Evolutionary conservation across 2,329 filamentous ascomycete genomes (phyloP).

Genomic region (Alternaria burnsii): DNA sequence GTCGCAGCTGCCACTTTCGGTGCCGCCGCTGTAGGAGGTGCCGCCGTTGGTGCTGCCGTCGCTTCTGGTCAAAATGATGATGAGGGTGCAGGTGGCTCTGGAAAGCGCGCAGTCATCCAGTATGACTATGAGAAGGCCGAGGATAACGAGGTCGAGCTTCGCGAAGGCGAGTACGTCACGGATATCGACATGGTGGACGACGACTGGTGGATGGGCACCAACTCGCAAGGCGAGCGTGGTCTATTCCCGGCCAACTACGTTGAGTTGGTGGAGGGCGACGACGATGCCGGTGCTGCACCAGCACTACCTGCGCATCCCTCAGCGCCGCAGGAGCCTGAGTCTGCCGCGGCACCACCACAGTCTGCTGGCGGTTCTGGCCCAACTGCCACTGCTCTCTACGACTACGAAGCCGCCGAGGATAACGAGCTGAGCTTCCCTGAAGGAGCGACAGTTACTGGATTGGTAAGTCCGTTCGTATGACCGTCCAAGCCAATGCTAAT

Average conservation of each 20-base stretch:
- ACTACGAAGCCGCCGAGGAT: slow-evolving; percentile 96
- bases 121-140: slow-evolving; percentile 99
- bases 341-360: slow-evolving; percentile 42
- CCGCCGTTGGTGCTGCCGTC: slow-evolving; percentile 51
- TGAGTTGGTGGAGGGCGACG: slow-evolving; percentile 75
- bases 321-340: slow-evolving; percentile 47
- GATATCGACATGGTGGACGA: slow-evolving; percentile 98
- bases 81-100: slow-evolving; percentile 54
- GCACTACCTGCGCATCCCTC: slow-evolving; percentile 54
- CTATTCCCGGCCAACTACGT: slow-evolving; percentile 99
- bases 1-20: slow-evolving; percentile 57
- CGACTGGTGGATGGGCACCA: slow-evolving; percentile 98
- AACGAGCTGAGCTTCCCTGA: slow-evolving; percentile 90
- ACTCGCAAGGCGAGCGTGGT: slow-evolving; percentile 81
- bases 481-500: slow-evolving; percentile 30
- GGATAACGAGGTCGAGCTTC: slow-evolving; percentile 92
- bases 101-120: slow-evolving; percentile 79
- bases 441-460: slow-evolving; percentile 78
- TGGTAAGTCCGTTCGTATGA: slow-evolving; percentile 64
- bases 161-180: slow-evolving; percentile 85
- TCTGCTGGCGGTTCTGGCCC: slow-evolving; percentile 60
- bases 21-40: slow-evolving; percentile 53
- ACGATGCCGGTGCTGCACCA: slow-evolving; percentile 45
- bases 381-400: slow-evolving; percentile 86
- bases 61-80: slow-evolving; percentile 50